Percentiles rank a stretch among this genome's conserved stretches.
These are phyloP conservation scores for Pythium insidiosum DNA, from an alignment of 352 stramenopile species.

Conservation along the genomic window DNA sequence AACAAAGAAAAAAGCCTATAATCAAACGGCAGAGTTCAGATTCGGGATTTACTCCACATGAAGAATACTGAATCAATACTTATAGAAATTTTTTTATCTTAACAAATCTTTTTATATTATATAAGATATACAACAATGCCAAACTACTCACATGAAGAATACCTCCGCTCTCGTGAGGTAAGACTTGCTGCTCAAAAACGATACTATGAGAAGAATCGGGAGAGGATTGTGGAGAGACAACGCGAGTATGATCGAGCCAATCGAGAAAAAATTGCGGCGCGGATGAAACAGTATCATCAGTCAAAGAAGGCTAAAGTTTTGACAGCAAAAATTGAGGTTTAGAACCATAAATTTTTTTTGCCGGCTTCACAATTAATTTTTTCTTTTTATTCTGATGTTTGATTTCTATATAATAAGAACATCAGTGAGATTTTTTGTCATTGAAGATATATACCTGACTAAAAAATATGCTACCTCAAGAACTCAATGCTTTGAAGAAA, in stretches of 20 bases:
- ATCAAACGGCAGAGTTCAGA: no score
- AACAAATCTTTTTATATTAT: slow-evolving; percentile 1
- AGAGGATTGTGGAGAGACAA: no score
- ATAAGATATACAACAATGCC: neutral
- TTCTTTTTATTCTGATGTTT: neutral
- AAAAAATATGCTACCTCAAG: neutral
- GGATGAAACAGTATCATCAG: neutral
- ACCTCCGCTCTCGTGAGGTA: neutral
- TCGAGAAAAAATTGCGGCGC: neutral
- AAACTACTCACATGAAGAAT: neutral
- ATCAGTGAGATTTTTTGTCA: neutral
- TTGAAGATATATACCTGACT: no score
- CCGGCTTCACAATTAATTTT: neutral
- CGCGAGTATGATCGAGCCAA: no score
- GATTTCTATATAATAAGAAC: neutral
- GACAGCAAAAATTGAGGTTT: neutral
- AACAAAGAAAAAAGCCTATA: no score
- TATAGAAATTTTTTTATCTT: slow-evolving; percentile 2
- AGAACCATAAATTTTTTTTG: no score
- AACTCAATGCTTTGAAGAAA: neutral
- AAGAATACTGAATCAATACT: no score
- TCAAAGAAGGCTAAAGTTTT: neutral
- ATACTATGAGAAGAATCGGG: slow-evolving; percentile 2
- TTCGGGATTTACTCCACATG: neutral
- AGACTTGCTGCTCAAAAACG: neutral